Base-by-base conservation (phyloP, 495 filamentous ascomycete species). In the Neurospora pannonica region DNA sequence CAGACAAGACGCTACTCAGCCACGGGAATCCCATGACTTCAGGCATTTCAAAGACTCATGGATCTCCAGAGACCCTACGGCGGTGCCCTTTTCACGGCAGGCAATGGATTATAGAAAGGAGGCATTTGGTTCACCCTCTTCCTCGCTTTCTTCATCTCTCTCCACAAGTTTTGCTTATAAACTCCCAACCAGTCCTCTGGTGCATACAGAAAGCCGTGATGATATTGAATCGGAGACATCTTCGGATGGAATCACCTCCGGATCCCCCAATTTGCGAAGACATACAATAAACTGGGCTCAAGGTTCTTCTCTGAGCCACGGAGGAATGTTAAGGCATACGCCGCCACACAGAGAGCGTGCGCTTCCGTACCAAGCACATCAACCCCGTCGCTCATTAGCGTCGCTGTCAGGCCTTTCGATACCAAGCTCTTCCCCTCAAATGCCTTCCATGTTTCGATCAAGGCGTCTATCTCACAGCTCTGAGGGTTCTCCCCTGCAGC, bases 181-280 rank as follows among this genome's bases (percentile, higher is more conserved):
- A 80, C 89, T 92, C 4, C 95, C 96, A 6, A 98, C 96, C 13
- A 98, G 94, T 74, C 97, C 96, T 24, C 85, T 99, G 31, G 94
- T 95, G 4, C 90, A 98, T 78, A 94, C 94, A 74, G 93, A 94
- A 73, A 97, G 91, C 80, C 95, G 94, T 77, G 92, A 94, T 9
- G 94, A 97, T 73, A 79, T 94, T 19, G 93, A 94, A 75, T 86
- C 92, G 71, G 81, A 82, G 11, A 79, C 85, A 39, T 82, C 82
- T 34, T 79, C 89, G 72, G 82, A 88, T 75, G 82, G 82, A 75
- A 83, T 85, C 75, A 82, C 80, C 24, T 77, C 72, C 43, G 77
- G 78, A 28, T 75, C 77, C 4, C 79, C 79, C 11, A 78, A 77
- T 60, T 11, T 81, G 10, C 81, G 84, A 15, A 79, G 84, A 4